These are phyloP conservation scores for Amylostereum areolatum DNA, from an alignment of 1,284 basidiomycete species.

Conservation along the genomic window DNA sequence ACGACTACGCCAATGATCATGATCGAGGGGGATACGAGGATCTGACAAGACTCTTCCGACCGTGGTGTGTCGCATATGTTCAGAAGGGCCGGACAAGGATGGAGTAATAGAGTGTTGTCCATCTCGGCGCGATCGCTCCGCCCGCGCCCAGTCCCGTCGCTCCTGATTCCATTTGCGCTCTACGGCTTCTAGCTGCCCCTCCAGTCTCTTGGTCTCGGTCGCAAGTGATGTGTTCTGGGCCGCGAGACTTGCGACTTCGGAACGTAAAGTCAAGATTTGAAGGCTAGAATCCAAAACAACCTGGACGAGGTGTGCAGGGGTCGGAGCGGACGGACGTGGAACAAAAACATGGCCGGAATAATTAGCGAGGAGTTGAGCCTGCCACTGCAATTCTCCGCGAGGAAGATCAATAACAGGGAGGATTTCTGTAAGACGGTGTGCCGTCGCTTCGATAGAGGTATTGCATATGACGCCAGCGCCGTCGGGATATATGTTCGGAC, in stretches of 20 bases:
- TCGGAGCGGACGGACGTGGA: constrained; percentile 18
- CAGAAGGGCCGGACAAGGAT: background rate
- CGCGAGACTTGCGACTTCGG: constrained; percentile 33
- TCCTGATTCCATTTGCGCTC: constrained; percentile 23
- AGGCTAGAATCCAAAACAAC: constrained; percentile 43
- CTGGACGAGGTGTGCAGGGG: constrained; percentile 22
- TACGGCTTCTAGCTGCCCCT: constrained; percentile 22
- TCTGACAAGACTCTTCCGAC: too few relatives aligned
- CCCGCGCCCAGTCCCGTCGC: constrained; percentile 3
- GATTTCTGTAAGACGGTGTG: constrained; percentile 39
- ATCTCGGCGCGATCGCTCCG: background rate
- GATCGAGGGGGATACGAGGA: too few relatives aligned
- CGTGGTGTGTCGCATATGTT: too few relatives aligned
- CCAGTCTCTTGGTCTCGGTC: constrained; percentile 24
- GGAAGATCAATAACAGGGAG: constrained; percentile 43
- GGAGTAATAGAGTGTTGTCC: background rate
- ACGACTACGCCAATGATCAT: too few relatives aligned
- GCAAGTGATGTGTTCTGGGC: constrained; percentile 23
- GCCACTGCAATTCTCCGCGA: constrained; percentile 48
- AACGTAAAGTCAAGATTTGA: constrained; percentile 34
- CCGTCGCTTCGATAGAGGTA: constrained; percentile 33
- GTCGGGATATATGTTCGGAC: constrained; percentile 42
- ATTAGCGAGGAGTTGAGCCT: constrained; percentile 53
- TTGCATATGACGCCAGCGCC: constrained; percentile 53
- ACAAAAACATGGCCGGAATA: constrained; percentile 52